Conservation (phyloP, 2,329 filamentous ascomycete species). For the Epichloe elymi region DNA sequence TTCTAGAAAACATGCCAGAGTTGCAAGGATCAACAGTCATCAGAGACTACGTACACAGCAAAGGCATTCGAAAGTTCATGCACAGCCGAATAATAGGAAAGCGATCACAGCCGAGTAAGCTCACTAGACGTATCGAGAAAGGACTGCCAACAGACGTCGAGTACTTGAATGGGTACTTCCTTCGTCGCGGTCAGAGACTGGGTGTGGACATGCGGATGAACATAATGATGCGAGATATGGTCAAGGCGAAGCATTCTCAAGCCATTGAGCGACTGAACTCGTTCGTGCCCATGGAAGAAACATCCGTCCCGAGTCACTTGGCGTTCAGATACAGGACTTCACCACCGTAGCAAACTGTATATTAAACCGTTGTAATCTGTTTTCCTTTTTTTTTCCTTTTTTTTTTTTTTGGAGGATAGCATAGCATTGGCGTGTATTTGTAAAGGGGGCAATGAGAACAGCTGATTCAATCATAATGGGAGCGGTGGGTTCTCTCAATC, state of each 20-base stretch:
- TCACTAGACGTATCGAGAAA: conserved; percentile 51
- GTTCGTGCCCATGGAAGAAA: conserved; percentile 23
- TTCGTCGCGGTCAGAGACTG: conserved; percentile 56
- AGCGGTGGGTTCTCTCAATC: no score
- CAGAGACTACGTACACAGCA: conserved; percentile 39
- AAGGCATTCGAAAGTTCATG: conserved; percentile 47
- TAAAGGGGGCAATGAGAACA: not conserved
- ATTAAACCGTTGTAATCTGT: not conserved
- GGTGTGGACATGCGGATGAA: conserved; percentile 63
- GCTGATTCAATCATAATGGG: no score
- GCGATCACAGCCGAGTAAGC: conserved; percentile 43
- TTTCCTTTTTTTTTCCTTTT: not conserved
- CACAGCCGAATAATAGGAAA: conserved; percentile 24
- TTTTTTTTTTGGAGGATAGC: not conserved
- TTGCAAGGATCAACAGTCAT: conserved; percentile 47
- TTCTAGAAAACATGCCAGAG: conserved; percentile 66
- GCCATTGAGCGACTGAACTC: conserved; percentile 19
- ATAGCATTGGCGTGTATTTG: conserved; percentile 6
- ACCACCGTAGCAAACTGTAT: not conserved
- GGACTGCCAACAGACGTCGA: conserved; percentile 62
- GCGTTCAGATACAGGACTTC: conserved; percentile 12
- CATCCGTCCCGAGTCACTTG: conserved; percentile 15
- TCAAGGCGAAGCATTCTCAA: conserved; percentile 51
- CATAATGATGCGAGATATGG: conserved; percentile 56
- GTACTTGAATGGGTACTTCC: conserved; percentile 80